Base-by-base conservation (phyloP, 257 asterid species). In the Euphrasia confusa region DNA sequence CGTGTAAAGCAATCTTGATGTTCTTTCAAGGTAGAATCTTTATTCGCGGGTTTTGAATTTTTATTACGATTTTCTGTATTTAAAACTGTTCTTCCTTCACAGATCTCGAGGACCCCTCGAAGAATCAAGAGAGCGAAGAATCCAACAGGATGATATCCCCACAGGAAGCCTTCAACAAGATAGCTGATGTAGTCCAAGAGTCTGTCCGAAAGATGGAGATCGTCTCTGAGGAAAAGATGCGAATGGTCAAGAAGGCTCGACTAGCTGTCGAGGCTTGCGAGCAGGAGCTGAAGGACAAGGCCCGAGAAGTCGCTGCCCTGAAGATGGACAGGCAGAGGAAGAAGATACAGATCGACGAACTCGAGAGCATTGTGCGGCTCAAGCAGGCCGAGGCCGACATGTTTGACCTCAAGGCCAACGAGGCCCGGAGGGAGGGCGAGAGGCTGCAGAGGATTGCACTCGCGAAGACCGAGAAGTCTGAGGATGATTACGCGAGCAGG, bases 101-200 rank as follows among this genome's bases (percentile, higher is more conserved):
- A 86, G 95, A 92, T 66, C 87, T 92, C 40, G 98, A 92, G 54
- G 96, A 91, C 69, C 74, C 83, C 58, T 72, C 66, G 7, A 91
- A 72, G 77, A 78, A 65, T 53, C 85, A 79, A 69, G 95, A 86
- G 18, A 75, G 21, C 28, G 98, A 91, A 28, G 98, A 88, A 60
- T 77, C 80, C 35, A 77, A 84, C 10, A 82, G 83, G 55, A 72
- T 68, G 71, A 74, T 86, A 75, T 82, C 97, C 65, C 98, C 98
- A 37, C 90, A 84, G 67, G 93, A 84, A 66, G 95, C 98, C 13
- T 92, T 92, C 81, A 87, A 78, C 76, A 83, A 59, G 75, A 92
- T 89, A 56, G 97, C 97, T 4, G 99, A 84, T 9, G 96, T 92
- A 30, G 99, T 92, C 37, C 95, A 89, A 71, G 99, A 92, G 75